phyloP scores from a whole-genome alignment of 2,329 filamentous ascomycete genomes.

The Sclerotinia sclerotiorum region DNA sequence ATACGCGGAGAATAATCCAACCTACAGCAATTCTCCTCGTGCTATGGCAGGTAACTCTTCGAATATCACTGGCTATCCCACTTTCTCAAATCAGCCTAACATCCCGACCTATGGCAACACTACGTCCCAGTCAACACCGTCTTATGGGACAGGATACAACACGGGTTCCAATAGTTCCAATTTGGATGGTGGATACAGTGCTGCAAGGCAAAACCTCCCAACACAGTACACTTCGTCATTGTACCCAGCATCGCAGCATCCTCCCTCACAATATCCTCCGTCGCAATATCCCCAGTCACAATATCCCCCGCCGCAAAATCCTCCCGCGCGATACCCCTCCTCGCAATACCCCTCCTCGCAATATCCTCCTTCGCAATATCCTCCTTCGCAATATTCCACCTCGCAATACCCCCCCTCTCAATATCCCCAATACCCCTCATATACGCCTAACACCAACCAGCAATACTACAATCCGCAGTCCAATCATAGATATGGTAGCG shows the following conservation, averaged over 20 bases:
- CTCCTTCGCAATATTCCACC: not conserved
- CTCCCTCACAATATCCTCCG: not conserved
- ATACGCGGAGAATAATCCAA: not conserved
- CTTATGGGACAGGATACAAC: not conserved
- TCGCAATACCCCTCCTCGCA: not conserved
- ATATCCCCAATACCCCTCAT: not conserved
- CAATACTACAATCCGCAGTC: not conserved
- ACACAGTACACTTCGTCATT: not conserved
- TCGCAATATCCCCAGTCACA: not conserved
- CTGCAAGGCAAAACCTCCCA: not conserved
- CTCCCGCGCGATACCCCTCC: not conserved
- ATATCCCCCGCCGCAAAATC: not conserved
- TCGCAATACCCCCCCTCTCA: not conserved
- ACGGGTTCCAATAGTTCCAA: not conserved
- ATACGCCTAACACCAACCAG: not conserved
- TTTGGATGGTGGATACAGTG: not conserved
- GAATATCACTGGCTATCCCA: not conserved
- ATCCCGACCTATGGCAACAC: not conserved
- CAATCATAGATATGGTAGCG: not conserved
- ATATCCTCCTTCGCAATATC: not conserved
- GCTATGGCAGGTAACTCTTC: not conserved
- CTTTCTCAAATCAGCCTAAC: not conserved
- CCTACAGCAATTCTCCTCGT: not conserved
- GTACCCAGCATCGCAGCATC: not conserved
- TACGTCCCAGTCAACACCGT: not conserved